Conservation (phyloP, 805 yeast species). For the Starmerella powellii region DNA sequence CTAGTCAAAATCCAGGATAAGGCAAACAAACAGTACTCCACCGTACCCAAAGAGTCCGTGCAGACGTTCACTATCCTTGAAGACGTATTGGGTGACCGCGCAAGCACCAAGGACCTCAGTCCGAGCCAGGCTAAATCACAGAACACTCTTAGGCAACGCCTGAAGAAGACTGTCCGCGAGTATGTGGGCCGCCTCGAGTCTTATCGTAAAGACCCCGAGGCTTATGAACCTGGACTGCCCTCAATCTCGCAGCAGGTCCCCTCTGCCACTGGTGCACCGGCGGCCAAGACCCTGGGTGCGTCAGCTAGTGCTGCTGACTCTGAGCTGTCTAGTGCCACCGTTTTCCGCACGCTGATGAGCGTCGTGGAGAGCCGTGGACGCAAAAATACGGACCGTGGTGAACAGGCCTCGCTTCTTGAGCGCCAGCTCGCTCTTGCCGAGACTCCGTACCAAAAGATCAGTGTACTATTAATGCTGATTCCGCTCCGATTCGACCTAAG, state of each 20-base stretch:
- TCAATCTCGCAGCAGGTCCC: constrained; percentile 26
- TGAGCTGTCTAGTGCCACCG: constrained; percentile 34
- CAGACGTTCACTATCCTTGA: constrained; percentile 61
- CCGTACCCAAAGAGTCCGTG: constrained; percentile 61
- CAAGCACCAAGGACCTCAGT: constrained; percentile 54
- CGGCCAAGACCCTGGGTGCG: constrained; percentile 23
- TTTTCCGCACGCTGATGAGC: constrained; percentile 60
- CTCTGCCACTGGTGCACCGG: constrained; percentile 30
- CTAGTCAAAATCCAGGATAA: constrained; percentile 53
- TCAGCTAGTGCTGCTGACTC: constrained; percentile 19
- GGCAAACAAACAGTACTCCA: constrained; percentile 62
- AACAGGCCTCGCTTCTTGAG: constrained; percentile 65
- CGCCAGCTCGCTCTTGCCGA: constrained; percentile 39
- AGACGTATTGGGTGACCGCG: constrained; percentile 43
- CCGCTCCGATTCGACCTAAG: constrained; percentile 80
- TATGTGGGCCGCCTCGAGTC: constrained; percentile 45
- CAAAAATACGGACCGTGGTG: constrained; percentile 74
- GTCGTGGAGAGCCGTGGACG: constrained; percentile 89
- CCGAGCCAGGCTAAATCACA: constrained; percentile 75
- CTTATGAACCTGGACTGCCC: constrained; percentile 37
- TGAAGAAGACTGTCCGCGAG: constrained; percentile 66
- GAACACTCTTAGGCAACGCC: constrained; percentile 78
- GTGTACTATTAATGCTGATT: constrained; percentile 66
- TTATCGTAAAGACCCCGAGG: constrained; percentile 59
- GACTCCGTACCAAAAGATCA: constrained; percentile 62